These are phyloP conservation scores for Kodamaea restingae DNA, from an alignment of 805 yeast species.

Conservation along the genomic window DNA sequence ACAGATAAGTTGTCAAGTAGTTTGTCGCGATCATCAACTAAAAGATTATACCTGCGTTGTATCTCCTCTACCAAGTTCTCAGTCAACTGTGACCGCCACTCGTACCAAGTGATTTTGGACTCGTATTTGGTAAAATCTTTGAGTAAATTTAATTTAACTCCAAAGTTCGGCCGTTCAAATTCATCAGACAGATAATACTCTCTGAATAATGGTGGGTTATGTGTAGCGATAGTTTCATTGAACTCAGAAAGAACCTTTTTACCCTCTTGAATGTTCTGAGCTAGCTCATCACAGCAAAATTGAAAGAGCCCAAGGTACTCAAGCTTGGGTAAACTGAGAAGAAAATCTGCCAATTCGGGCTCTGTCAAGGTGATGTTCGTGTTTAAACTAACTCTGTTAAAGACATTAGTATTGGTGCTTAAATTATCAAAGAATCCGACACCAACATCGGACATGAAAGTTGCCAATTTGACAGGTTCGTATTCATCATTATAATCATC, in stretches of 20 bases:
- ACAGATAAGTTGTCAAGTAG: slow-evolving; percentile 13
- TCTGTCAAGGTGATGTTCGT: slow-evolving; percentile 8
- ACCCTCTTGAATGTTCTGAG: slow-evolving; percentile 49
- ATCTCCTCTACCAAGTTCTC: slow-evolving; percentile 40
- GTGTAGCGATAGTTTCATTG: slow-evolving; percentile 41
- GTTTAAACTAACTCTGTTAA: slow-evolving; percentile 22
- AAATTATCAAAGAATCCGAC: slow-evolving; percentile 46
- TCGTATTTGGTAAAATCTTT: slow-evolving; percentile 50
- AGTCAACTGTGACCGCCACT: slow-evolving; percentile 55
- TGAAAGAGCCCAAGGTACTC: slow-evolving; percentile 47
- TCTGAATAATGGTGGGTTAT: slow-evolving; percentile 47
- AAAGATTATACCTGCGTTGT: slow-evolving; percentile 16
- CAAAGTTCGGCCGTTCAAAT: slow-evolving; percentile 38
- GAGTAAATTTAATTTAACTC: slow-evolving; percentile 45
- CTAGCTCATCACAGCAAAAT: slow-evolving; percentile 51
- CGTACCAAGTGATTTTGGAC: slow-evolving; percentile 56
- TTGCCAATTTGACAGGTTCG: slow-evolving; percentile 33
- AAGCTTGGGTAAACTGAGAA: slow-evolving; percentile 36
- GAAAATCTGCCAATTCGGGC: slow-evolving; percentile 30
- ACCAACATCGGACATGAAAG: slow-evolving; percentile 38
- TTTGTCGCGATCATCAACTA: slow-evolving; percentile 17
- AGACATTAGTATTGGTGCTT: slow-evolving; percentile 27
- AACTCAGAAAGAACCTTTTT: slow-evolving; percentile 43
- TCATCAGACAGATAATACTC: slow-evolving; percentile 43
- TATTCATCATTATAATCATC: slow-evolving; percentile 20